A percentile compares a stretch with the other conserved stretches of the same genome.
phyloP scores from a whole-genome alignment of 306 rosid genomes.

The Casuarina equisetifolia region DNA sequence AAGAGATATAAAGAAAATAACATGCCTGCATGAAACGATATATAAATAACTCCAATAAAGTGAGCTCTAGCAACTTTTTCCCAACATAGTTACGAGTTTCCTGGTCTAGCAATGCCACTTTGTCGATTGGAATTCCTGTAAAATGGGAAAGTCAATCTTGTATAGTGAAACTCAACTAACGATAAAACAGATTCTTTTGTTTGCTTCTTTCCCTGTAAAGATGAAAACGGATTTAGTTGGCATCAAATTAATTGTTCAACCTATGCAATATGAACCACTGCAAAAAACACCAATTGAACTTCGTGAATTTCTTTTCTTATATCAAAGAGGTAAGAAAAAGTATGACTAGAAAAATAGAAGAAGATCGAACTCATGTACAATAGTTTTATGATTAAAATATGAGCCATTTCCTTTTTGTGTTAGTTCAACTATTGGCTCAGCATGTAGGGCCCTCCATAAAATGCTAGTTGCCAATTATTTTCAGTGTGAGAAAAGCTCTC shows the following conservation, averaged over 20 bases:
- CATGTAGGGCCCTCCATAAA: background rate
- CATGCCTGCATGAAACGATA: conserved; percentile 94
- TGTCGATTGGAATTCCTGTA: conserved; percentile 88
- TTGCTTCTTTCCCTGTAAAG: background rate
- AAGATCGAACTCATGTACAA: no score
- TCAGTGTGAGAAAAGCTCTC: background rate
- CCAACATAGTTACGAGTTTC: conserved; percentile 89
- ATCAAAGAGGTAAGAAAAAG: background rate
- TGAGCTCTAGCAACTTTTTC: conserved; percentile 77
- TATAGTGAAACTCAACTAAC: conserved; percentile 13
- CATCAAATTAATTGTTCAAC: background rate
- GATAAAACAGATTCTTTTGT: conserved; percentile 6
- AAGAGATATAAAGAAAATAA: conserved; percentile 20
- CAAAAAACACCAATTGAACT: conserved; percentile 4
- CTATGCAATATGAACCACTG: background rate
- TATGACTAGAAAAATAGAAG: background rate
- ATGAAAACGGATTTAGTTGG: background rate
- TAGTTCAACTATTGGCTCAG: background rate
- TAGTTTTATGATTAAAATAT: background rate
- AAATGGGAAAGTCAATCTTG: conserved; percentile 34
- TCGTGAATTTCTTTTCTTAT: background rate
- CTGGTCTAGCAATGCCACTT: conserved; percentile 80
- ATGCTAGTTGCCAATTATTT: background rate
- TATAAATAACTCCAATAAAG: conserved; percentile 74
- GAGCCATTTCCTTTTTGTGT: no score